Evolutionary conservation across 2,329 filamentous ascomycete genomes (phyloP).

Genomic region (Ophiostoma novo-ulmi): DNA sequence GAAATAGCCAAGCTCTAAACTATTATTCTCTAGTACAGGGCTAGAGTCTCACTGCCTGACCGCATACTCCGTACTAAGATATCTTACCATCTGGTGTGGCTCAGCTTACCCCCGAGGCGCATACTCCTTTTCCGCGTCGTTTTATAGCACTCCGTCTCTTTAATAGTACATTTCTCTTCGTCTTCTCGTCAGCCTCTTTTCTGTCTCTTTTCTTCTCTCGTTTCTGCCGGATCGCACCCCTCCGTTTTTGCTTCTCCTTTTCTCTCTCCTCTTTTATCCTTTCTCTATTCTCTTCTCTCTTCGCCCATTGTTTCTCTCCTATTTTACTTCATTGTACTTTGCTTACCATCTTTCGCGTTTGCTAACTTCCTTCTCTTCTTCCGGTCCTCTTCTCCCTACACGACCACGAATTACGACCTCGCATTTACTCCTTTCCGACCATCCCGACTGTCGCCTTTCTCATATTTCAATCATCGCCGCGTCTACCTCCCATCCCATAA

Average conservation of each 20-base stretch:
- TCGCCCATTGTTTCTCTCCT: too few species aligned
- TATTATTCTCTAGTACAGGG: background rate
- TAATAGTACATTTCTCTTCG: background rate
- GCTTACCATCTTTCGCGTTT: background rate
- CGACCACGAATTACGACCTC: slow-evolving; percentile 1
- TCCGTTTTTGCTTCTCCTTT: background rate
- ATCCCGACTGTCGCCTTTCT: background rate
- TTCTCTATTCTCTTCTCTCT: background rate
- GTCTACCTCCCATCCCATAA: background rate
- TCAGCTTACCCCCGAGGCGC: slow-evolving; percentile 1
- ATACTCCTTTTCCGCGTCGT: slow-evolving; percentile 3
- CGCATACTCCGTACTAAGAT: background rate
- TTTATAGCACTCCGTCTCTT: background rate
- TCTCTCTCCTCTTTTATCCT: background rate
- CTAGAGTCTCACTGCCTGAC: background rate
- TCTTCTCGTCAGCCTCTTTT: background rate
- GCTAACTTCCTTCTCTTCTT: background rate
- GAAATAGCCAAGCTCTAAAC: background rate
- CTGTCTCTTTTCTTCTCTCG: background rate
- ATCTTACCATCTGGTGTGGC: background rate
- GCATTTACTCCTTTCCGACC: background rate
- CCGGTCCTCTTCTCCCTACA: background rate
- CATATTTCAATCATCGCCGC: background rate
- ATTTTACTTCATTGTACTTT: background rate
- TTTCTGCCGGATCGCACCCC: background rate